Evolutionary conservation across 2,329 filamentous ascomycete genomes (phyloP), one percentile per base, ranked within the genome.

Genomic region (Hymenoscyphus repandus): DNA sequence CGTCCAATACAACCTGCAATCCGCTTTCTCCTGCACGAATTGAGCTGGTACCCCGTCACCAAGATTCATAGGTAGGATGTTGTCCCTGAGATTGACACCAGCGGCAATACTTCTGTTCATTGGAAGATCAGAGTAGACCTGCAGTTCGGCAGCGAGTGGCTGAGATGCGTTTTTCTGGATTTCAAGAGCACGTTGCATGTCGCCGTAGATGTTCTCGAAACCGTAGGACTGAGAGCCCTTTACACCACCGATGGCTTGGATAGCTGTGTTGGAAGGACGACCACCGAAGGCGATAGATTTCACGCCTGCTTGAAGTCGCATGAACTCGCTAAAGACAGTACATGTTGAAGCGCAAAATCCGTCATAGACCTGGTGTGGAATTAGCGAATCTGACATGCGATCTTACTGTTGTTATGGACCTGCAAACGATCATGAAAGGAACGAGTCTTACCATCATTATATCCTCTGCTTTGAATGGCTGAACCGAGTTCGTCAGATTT

Each of bases 241-340:
- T 42, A 80, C 75, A n/a, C 83, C 84, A 15, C 83, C 82, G n/a
- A 85, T 72, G 4, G 73, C 75, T 68, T 85, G 80, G 70, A 84
- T 86, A 1, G 76, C 74, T 70, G 60, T 11, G 68, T 67, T 0
- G 82, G 77, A 48, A 12, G 45, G 45, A 1, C 79, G 76, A 1
- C 85, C 84, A 10, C 84, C 83, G 18, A 83, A 69, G 1, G 73
- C 72, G 40, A 85, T 72, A 30, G 76, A 78, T 55, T 76, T 76
- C 2, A 85, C 75, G 20, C 76, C 74, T 32, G 70, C 71, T 50
- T 72, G 69, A 50, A 71, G 66, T 6, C 73, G 72, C 70, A 84
- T 73, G 18, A 81, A 70, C 38, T 80, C 74, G 12, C 71, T 70
- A 62, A 84, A 80, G 38, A 80, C 68, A 32, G 79, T 74, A 63